Evolutionary conservation across 140 eudicot species (phyloP), one percentile per base, ranked within the genome.

Genomic region (Bidens hawaiensis): DNA sequence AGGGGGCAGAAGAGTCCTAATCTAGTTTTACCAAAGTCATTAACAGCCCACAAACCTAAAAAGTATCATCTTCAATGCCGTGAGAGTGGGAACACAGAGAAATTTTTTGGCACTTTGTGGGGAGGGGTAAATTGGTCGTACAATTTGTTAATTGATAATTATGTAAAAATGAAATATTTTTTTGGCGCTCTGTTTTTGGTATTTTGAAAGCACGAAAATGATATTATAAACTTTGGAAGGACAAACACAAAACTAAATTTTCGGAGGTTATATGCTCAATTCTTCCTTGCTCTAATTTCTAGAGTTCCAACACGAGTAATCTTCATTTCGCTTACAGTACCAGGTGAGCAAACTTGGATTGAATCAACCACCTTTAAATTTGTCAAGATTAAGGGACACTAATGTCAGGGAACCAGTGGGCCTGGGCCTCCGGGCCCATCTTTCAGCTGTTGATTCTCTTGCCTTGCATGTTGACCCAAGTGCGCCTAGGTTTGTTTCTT

Each of bases 341-440:
- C 90, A 72, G 67, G 87, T 75, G 78, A 74, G 80, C 30, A 82
- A 82, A 71, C 31, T 54, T 33, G 72, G 88, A 60, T 27, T 26
- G 17, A 45, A 53, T 68, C 77, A 73, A 49, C 54, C 45, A 43
- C 77, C 84, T 41, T 45, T 27, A 34, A 66, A 78, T 74, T 67
- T 76, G 56, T 55, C 76, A 52, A 70, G 81, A 73, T 74, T 62
- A 53, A 75, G 68, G 61, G 83, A 76, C 31, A 16, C 64, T 33
- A 58, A 58, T 25, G 40, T 64, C 14, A 75, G 70, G 63, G 86
- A 80, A 43, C 53, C 80, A 27, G 74, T 62, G 36, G 76, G 81
- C 81, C 65, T 71, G 40, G 74, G 78, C 78, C 74, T 72, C 66
- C 66, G 81, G 80, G 64, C 67, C 30, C 82, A 76, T 47, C 61